Evolutionary conservation across 345 rosid species (phyloP), one percentile per base, ranked within the genome.

Genomic region (Ceriops tagal): DNA sequence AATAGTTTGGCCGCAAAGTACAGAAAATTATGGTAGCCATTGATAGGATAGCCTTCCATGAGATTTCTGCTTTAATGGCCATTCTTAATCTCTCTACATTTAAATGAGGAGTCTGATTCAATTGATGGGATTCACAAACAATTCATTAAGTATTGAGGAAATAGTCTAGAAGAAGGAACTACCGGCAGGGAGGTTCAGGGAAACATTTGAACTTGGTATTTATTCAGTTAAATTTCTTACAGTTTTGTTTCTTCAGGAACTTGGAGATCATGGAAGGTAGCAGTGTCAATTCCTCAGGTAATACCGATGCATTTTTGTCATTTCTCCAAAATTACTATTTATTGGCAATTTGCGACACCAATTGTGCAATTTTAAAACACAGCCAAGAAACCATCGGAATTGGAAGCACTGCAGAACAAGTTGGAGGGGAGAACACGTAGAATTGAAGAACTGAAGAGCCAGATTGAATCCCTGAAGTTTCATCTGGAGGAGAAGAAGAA

Each of bases 371-470:
- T n/a, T 43, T 51, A 34, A 65, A 66, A 32, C 53, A 7, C 47
- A 70, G 71, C 26, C 24, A 70, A 64, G 37, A 28, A 24, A 37
- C 4, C 6, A 19, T 61, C 77, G 0, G 87, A 66, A 52, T 70
- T 84, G 71, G 83, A 74, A 75, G 32, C 21, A 60, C 66, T 84
- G 46, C 82, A 72, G 77, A 80, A 62, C 52, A 52, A 78, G 64
- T 79, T 74, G 5, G 82, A 75, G 43, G 83, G 72, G 83, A 81
- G 81, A 67, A 66, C 53, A 16, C 8, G 35, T 5, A 77, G 70
- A 81, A 84, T 83, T 58, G 72, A 76, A 64, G 79, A 86, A 22
- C 80, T 86, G 73, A 84, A 76, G 71, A 72, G 39, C 34, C 80
- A 76, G 34, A 81, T 83, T n/a, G 80, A 73, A 67, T 66, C 66